Evolutionary conservation across 352 stramenopile species (phyloP), one percentile per base, ranked within the genome.

Genomic region (Pythium oligandrum): DNA sequence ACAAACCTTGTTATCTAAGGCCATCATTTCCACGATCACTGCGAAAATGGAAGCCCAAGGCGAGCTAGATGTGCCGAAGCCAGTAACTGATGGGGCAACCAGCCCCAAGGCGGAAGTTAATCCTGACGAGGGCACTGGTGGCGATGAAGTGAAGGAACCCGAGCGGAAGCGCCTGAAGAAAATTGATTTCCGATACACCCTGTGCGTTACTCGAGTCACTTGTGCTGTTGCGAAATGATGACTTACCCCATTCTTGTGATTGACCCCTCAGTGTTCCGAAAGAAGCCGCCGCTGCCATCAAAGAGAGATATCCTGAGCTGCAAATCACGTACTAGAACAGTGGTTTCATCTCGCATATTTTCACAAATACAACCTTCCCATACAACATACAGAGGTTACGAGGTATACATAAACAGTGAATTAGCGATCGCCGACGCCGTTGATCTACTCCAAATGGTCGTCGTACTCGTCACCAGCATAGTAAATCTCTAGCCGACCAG

Each of bases 101-200:
- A 42, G 38, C 12, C 38, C 38, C 38, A 42, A 12, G 38, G 38
- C 7, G 38, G 12, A 8, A 12, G 12, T 12, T 8, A 42, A 8
- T 12, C 38, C 38, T 8, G 7, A 12, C 17, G 43, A n/a, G 6
- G 43, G 17, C 17, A n/a, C 8, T 61, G 31, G 57, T 4, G 68
- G 31, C 6, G 70, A 76, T 9, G 82, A 75, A 38, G 60, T 53
- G 4, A 64, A 71, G 12, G 79, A 87, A 40, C 85, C 82, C 0
- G 80, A 90, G 56, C 77, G 78, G 35, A 96, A 96, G 68, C 77
- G 80, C 4, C 75, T 96, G 42, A 96, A 96, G 68, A 90, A 88
- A 49, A 73, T 96, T 49, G 84, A 96, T 49, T 91, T 96, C 34
- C 86, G 86, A 52, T 96, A 96, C 70, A 96, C 86, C 10, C 80